Base-by-base conservation (phyloP, 2,329 filamentous ascomycete genomes). In the Talaromyces sp. region DNA sequence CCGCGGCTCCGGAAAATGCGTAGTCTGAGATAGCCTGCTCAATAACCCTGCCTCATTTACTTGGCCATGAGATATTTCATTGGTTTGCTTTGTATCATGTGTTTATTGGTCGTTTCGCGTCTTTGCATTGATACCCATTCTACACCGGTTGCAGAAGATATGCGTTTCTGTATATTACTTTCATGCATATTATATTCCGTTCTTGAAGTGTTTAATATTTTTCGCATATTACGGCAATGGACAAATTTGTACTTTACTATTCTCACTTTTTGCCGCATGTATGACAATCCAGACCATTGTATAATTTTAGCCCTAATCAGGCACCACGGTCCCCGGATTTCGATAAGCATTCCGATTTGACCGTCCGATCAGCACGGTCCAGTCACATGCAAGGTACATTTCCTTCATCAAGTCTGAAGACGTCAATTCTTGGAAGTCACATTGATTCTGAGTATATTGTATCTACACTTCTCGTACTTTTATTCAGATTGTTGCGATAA, bases 71-170 rank as follows among this genome's bases (percentile, higher is more conserved):
- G 19, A 37, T 39, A 8, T 22, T 56, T 22, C 4, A 33, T 56
- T 56, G 33, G 33, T 37, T 56, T 50, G 31, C 13, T 56, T 31
- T 61, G 57, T 22, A 43, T 35, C 45, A 47, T 61, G 33, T 45
- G 57, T 60, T 57, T 56, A 11, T 60, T 52, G n/a, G 22, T 24
- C 16, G 19, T 24, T 64, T 59, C 56, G 43, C 16, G 14, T 50
- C 27, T 45, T 59, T 49, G 62, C 52, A 59, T 59, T 64, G 63
- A 65, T 65, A 65, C 63, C 63, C 63, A 47, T 35, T 58, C 54
- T 58, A 22, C 49, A 52, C 45, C 33, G 54, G 56, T 43, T 27
- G 24, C 54, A 41, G 49, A 33, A 19, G 33, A 27, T 22, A 16
- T 49, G 62, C 27, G 41, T 35, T 19, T 50, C n/a, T 60, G 24